Base-by-base conservation (phyloP, 306 rosid species). In the Dryas drummondii region DNA sequence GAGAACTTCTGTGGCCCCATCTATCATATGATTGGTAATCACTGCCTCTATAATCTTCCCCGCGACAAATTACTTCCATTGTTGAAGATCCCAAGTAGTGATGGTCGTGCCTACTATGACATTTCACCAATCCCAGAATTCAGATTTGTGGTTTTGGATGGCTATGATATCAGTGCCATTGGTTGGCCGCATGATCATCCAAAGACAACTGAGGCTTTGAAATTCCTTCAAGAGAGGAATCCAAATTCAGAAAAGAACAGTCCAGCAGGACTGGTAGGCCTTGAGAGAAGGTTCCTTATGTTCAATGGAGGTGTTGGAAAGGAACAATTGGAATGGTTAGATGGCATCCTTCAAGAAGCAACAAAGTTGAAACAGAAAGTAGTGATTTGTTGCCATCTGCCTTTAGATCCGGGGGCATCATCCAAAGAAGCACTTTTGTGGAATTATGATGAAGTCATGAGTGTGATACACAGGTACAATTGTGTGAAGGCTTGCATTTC, bases 21-120 rank as follows among this genome's bases (percentile, higher is more conserved):
- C 50, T 86, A 89, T 84, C 99, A 94, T 79, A 72, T 94, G 86
- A 81, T 94, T 68, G 99, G 99, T 64, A 94, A 94, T 70, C 99
- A 94, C 76, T 94, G 99, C 83, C 92, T 94, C 52, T 94, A 92
- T 84, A 94, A 94, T 83, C 97, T 94, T 70, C 97, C 97, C 17
- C 97, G 93, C 46, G 54, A 57, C 54, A 71, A 87, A 57, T 83
- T 94, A 61, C 92, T 94, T 73, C 99, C 97, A 4, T 22, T 91
- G 40, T 79, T 94, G 75, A 92, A 86, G 71, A 91, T 92, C 58
- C 73, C 80, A 59, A 81, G 68, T 59, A 53, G 8, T 4, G 81
- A 85, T 55, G 82, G 84, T 15, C 81, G 54, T 76, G 97, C 93
- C 80, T 92, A 90, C 83, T 92, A 82, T 54, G 97, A 94, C 9